These are phyloP conservation scores for Penstemon eatonii DNA, from an alignment of 257 asterid species.

Conservation along the genomic window DNA sequence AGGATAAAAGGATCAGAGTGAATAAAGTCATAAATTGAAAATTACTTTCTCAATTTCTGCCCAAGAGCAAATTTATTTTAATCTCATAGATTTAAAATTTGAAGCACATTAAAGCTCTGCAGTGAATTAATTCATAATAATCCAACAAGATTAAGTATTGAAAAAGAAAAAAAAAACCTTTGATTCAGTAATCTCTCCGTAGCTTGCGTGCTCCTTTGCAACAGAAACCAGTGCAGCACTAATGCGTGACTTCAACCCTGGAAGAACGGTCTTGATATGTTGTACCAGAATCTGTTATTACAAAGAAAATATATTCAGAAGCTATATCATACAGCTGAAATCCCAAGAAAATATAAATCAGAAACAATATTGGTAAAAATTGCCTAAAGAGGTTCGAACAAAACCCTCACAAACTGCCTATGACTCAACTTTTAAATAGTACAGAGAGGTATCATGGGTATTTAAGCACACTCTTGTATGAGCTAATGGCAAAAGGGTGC, in stretches of 20 bases:
- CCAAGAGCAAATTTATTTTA: slow-evolving; percentile 7
- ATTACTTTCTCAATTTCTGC: slow-evolving; percentile 20
- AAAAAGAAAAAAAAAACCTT: slow-evolving; percentile 48
- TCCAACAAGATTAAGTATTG: slow-evolving; percentile 19
- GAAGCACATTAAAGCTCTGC: slow-evolving; percentile 16
- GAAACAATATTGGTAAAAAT: not conserved
- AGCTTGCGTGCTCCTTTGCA: slow-evolving; percentile 96
- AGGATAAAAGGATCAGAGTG: slow-evolving; percentile 5
- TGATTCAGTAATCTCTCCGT: slow-evolving; percentile 89
- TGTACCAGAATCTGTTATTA: slow-evolving; percentile 70
- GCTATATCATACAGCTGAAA: slow-evolving; percentile 14
- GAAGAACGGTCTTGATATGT: slow-evolving; percentile 85
- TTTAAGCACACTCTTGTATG: not conserved
- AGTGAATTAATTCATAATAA: slow-evolving; percentile 14
- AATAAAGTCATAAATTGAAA: slow-evolving; percentile 19
- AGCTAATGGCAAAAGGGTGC: not conserved
- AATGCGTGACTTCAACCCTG: slow-evolving; percentile 84
- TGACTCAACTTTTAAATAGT: slow-evolving; percentile 5
- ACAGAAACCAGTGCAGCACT: slow-evolving; percentile 69
- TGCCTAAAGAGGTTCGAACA: slow-evolving; percentile 11
- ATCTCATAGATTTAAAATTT: not conserved
- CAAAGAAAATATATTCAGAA: not conserved
- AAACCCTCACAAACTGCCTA: not conserved
- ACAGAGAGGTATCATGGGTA: slow-evolving; percentile 6
- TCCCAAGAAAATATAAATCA: slow-evolving; percentile 2